Percentiles rank a stretch among this genome's conserved stretches.
phyloP scores from a whole-genome alignment of 2,329 filamentous ascomycete species.

The Epicoccum nigrum region DNA sequence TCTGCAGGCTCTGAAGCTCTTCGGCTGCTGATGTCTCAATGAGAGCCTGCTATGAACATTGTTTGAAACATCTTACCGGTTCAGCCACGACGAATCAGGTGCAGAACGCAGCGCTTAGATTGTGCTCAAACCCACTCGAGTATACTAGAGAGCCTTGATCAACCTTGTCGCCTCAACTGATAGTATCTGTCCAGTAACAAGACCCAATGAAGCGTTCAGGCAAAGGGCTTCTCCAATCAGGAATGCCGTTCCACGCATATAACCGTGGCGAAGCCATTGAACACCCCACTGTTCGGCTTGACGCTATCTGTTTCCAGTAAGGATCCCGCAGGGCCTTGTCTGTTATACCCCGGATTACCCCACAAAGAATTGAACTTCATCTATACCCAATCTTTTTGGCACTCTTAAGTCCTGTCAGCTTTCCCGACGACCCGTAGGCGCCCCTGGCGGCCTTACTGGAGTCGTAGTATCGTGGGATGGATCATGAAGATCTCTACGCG shows the following conservation, averaged over 20 bases:
- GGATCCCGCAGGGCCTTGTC: conserved; percentile 39
- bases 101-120: not conserved
- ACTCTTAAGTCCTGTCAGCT: conserved; percentile 24
- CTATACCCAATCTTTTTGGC: conserved; percentile 42
- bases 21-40: conserved; percentile 11
- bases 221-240: conserved; percentile 21
- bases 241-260: conserved; percentile 28
- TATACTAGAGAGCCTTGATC: not conserved
- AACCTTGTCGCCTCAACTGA: not conserved
- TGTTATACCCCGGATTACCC: conserved; percentile 43
- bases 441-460: conserved; percentile 24
- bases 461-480: too few species aligned
- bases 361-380: conserved; percentile 42
- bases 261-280: conserved; percentile 13
- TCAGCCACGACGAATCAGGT: not conserved
- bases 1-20: conserved; percentile 10
- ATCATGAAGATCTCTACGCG: conserved; percentile 24
- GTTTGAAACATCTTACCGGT: not conserved
- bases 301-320: conserved; percentile 34
- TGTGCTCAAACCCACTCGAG: conserved; percentile 1
- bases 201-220: not conserved
- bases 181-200: not conserved
- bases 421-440: conserved; percentile 43
- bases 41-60: not conserved
- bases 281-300: conserved; percentile 21